Evolutionary conservation across 805 yeast species (phyloP), one percentile per base, ranked within the genome.

Genomic region (Zygosaccharomyces bisporus): DNA sequence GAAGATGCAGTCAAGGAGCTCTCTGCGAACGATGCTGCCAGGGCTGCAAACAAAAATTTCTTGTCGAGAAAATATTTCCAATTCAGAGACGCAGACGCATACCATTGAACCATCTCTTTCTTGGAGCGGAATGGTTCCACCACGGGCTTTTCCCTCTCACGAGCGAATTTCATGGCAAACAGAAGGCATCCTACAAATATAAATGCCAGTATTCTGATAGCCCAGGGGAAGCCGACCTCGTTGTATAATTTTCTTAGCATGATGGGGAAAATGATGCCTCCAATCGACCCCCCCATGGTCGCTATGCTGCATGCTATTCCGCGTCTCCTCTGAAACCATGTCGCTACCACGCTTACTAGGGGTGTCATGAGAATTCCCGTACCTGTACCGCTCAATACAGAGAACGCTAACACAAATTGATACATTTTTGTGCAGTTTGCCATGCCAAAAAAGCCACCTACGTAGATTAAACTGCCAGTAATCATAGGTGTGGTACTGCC

Each of bases 391-490:
- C 73, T 64, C 17, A 75, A 67, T 1, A 82, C 50, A 3, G 80
- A 77, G 54, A 82, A 79, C 21, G 82, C 69, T 19, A 83, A 57
- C 14, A 83, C 71, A 53, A 83, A 83, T 45, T 83, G 86, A 67
- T 75, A 80, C 6, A 78, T 69, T 3, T 70, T 54, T 1, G 64
- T 66, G 55, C 83, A 73, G 45, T 68, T 72, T 12, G 82, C 83
- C 17, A 78, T 68, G 2, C 79, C 79, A 60, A 83, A 66, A 16
- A 81, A 60, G 0, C 86, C 86, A 9, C 69, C 68, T 34, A 73
- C 70, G 24, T 72, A 72, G 3, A 79, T 55, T 0, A 69, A 31
- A 0, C 77, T 62, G 1, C 85, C 79, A 9, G 64, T 46, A 3
- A 68, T 34, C 54, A 79, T 54, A 3, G 81, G 73, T 13, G 53